phyloP scores from a whole-genome alignment of 179 eudicot species.

The Amaranthus tricolor region DNA sequence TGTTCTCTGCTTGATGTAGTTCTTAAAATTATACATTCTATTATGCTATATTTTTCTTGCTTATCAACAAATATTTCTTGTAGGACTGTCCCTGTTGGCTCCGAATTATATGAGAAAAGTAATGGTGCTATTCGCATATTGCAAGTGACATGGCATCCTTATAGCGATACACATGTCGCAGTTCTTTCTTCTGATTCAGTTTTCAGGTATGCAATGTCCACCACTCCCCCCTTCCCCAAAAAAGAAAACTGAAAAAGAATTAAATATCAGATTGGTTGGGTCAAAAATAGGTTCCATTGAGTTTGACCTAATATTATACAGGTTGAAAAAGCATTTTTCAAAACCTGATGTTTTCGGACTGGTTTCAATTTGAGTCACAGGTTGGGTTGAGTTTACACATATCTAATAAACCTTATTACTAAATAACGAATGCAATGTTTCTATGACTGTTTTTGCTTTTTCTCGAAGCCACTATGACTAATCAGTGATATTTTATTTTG shows the following conservation, averaged over 20 bases:
- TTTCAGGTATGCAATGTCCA: slow-evolving; percentile 58
- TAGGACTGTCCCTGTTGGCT: slow-evolving; percentile 78
- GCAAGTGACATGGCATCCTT: slow-evolving; percentile 86
- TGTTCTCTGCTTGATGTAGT: background rate
- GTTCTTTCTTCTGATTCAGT: slow-evolving; percentile 94
- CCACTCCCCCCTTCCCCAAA: background rate
- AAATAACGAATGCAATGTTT: no score
- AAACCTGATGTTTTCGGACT: no score
- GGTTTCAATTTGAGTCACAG: no score
- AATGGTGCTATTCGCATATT: slow-evolving; percentile 52
- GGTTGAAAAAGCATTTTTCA: no score
- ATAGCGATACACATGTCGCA: slow-evolving; percentile 77
- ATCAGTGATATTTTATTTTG: slow-evolving; percentile 21
- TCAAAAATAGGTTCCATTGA: no score
- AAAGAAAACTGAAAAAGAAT: background rate
- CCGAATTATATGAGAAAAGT: slow-evolving; percentile 51
- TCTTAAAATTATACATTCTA: background rate
- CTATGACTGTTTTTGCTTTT: background rate
- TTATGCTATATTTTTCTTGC: background rate
- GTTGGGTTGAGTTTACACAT: no score
- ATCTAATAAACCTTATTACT: no score
- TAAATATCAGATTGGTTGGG: no score
- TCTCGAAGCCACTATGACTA: slow-evolving; percentile 21
- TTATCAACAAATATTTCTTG: background rate
- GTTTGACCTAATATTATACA: no score